Base-by-base conservation (phyloP, 208 protist species). In the Leishmania martiniquensis region DNA sequence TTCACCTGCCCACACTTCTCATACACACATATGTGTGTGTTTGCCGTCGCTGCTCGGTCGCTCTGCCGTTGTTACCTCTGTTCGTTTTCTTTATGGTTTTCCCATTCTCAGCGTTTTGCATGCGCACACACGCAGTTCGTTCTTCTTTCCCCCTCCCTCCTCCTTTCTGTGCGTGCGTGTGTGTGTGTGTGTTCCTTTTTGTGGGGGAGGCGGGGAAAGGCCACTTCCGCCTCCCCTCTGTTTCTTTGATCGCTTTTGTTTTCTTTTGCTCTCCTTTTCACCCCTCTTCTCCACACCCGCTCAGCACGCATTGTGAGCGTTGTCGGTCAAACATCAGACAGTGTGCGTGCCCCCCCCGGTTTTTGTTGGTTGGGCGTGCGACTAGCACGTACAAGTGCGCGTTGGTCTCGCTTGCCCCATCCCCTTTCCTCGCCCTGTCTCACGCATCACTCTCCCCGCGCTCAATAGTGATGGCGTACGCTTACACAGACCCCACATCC, bases 401-500 rank as follows among this genome's bases (percentile, higher is more conserved):
- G n/a, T 22, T 22, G n/a, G 29, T 37, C 55, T 34, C 22, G 59
- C 68, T 71, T 7, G 9, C 66, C 45, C 17, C 67, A 25, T 25
- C 45, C 22, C 15, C 45, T n/a, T n/a, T n/a, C n/a, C 66, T 70
- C 34, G 45, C 13, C 10, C 7, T 55, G n/a, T 10, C 47, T 72
- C 42, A 25, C 32, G 12, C 10, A 51, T 51, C 44, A 29, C 29
- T 15, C 45, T n/a, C 45, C n/a, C 6, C 45, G 47, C 29, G 47
- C 25, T n/a, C 67, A 52, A 2, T 42, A 55, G 67, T n/a, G 4
- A 83, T 83, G 78, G 72, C 78, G 66, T 63, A 83, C 57, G 65
- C 55, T 13, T 65, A 75, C 66, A 68, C 57, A 25, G 78, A 83
- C 32, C 75, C 82, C 34, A 80, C 54, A 60, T 82, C 82, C 25